Evolutionary conservation across 23 red algal genomes (phyloP).

Genomic region (Gracilariopsis chorda): DNA sequence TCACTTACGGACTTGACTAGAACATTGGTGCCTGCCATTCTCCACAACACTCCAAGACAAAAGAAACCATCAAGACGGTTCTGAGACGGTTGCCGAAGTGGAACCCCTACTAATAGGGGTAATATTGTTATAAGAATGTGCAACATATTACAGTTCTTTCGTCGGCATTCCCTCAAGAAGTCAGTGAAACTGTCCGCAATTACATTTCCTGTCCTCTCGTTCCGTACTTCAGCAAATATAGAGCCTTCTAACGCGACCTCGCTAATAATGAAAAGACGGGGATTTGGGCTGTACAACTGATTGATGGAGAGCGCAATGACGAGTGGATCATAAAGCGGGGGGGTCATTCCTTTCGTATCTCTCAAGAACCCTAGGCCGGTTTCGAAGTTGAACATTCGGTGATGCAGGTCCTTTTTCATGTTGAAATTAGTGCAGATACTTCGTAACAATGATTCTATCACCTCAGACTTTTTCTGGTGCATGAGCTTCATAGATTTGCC

Average conservation of each 20-base stretch:
- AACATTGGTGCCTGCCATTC: slow-evolving; percentile 16
- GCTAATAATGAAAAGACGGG: neutral
- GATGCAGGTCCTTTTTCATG: neutral
- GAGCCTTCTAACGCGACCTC: slow-evolving; percentile 8
- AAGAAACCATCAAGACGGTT: slow-evolving; percentile 52
- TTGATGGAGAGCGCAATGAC: slow-evolving; percentile 41
- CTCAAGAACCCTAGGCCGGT: slow-evolving; percentile 30
- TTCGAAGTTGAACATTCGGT: neutral
- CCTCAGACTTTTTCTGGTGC: neutral
- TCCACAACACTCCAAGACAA: slow-evolving; percentile 49
- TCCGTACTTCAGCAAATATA: slow-evolving; percentile 37
- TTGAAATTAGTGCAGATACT: neutral
- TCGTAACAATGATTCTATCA: neutral
- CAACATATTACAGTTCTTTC: neutral
- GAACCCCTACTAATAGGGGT: neutral
- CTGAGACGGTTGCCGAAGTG: neutral
- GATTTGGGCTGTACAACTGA: slow-evolving; percentile 1
- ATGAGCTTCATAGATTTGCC: slow-evolving; percentile 27
- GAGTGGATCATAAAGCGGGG: slow-evolving; percentile 60
- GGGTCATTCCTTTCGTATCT: slow-evolving; percentile 18
- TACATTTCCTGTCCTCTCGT: slow-evolving; percentile 20
- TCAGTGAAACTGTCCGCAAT: slow-evolving; percentile 23
- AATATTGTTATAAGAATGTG: slow-evolving; percentile 29
- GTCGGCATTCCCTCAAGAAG: slow-evolving; percentile 34
- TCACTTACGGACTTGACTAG: slow-evolving; percentile 25